These are phyloP conservation scores for Coemansia sp. DNA, from an alignment of 192 early-diverging fungal species.

Conservation along the genomic window DNA sequence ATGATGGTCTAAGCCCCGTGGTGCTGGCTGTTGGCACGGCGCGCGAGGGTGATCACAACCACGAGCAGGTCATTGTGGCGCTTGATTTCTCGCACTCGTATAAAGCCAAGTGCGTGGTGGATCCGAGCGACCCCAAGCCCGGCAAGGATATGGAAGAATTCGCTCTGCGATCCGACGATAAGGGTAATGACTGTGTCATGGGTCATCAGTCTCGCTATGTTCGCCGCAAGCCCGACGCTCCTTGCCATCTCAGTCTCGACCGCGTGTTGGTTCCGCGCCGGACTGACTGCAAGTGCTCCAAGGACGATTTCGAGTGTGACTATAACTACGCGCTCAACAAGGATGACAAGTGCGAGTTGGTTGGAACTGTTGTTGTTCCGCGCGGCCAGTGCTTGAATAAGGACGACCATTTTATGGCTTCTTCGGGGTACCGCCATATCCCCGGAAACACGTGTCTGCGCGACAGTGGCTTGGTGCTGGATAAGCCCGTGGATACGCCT, in stretches of 20 bases:
- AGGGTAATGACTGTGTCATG: constrained; percentile 72
- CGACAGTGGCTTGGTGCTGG: constrained; percentile 46
- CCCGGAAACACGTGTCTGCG: constrained; percentile 79
- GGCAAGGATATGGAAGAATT: constrained; percentile 34
- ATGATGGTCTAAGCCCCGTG: constrained; percentile 71
- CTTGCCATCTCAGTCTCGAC: constrained; percentile 75
- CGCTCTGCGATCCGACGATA: constrained; percentile 36
- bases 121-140: constrained; percentile 57
- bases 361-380: constrained; percentile 58
- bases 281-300: constrained; percentile 72
- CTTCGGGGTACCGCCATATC: constrained; percentile 78
- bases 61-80: constrained; percentile 57
- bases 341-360: constrained; percentile 60
- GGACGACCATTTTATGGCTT: constrained; percentile 68
- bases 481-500: constrained; percentile 58
- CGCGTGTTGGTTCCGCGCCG: constrained; percentile 58
- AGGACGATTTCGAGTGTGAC: constrained; percentile 93
- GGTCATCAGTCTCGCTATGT: constrained; percentile 71
- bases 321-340: constrained; percentile 66
- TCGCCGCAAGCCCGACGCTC: constrained; percentile 71
- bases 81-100: constrained; percentile 69
- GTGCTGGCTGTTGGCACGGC: constrained; percentile 64
- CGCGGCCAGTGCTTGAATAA: constrained; percentile 62
- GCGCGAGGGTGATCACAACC: constrained; percentile 19
- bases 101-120: constrained; percentile 64